Base-by-base conservation (phyloP, 2,329 filamentous ascomycete genomes). In the Sarocladium oryzae region DNA sequence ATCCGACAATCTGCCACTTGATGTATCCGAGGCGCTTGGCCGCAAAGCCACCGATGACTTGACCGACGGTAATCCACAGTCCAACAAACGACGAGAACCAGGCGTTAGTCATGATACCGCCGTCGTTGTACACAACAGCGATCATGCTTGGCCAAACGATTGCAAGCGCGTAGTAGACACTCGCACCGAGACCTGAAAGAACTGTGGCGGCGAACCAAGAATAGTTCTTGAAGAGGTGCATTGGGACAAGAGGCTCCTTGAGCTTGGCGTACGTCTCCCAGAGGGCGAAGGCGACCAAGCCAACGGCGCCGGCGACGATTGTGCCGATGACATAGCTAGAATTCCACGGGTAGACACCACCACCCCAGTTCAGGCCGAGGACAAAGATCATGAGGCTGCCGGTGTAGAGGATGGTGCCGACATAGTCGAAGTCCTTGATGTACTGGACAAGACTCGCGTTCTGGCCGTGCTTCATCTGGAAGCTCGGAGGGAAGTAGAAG, bases 61-160 rank as follows among this genome's bases (percentile, higher is more conserved):
- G 54, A 20, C 61, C 60, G 2, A 58, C 49, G 35, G 61, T 57
- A 51, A 62, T 61, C 53, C 61, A 63, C n/a, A 63, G 48, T 6
- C 57, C 60, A 37, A 63, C 59, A 51, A 61, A 58, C 3, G 58
- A 61, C 2, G 60, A 56, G 16, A 61, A 58, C 58, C 58, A 61
- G 4, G 61, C 56, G 3, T 56, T 55, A 20, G 54, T 57, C 54
- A 63, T 60, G 2, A 55, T 51, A 24, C 58, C 50, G 13, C 50
- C 52, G 54, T 61, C 58, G 2, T 58, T 53, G 53, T 67, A 67
- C 16, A 69, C 50, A 21, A 63, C 61, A 7, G 56, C 56, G 4
- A 68, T 61, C 60, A 66, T 66, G 16, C 57, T 55, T 1, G 67
- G 66, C 66, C 66, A 70, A 11, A 69, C 59, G 16, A 69, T 63